These are phyloP conservation scores for Trichoderma guizhouense DNA, from an alignment of 2,329 filamentous ascomycete species.

Conservation along the genomic window DNA sequence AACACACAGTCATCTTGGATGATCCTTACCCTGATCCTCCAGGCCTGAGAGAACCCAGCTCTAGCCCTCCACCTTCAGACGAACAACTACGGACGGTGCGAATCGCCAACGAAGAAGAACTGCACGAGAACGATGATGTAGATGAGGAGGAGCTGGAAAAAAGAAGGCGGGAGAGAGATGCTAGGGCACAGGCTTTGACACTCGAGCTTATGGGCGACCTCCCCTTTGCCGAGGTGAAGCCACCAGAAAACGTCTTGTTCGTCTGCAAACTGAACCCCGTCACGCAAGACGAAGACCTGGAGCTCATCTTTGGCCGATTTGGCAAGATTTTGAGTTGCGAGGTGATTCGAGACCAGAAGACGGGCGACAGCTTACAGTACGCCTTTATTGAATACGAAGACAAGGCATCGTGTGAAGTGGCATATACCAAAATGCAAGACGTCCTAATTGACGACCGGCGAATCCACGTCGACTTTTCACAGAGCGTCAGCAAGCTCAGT, in stretches of 20 bases:
- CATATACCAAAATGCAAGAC: constrained; percentile 98
- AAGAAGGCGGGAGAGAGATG: constrained; percentile 80
- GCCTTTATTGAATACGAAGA: constrained; percentile 97
- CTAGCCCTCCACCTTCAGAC: constrained; percentile 76
- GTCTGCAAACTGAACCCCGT: constrained; percentile 98
- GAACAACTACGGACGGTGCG: constrained; percentile 87
- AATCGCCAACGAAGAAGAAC: constrained; percentile 82
- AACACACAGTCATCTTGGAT: constrained; percentile 87
- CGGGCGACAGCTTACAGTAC: constrained; percentile 92
- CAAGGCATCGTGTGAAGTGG: constrained; percentile 87
- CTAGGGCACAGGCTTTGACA: constrained; percentile 87
- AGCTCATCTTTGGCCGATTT: constrained; percentile 95
- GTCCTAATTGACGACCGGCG: constrained; percentile 95
- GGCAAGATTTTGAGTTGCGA: constrained; percentile 94
- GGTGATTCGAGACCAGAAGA: constrained; percentile 90
- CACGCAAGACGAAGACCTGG: constrained; percentile 88
- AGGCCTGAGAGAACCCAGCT: constrained; percentile 70
- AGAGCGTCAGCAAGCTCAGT: constrained; percentile 84
- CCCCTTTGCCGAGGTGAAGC: constrained; percentile 95
- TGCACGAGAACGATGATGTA: constrained; percentile 65
- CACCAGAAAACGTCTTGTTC: constrained; percentile 94
- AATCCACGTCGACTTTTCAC: constrained; percentile 98
- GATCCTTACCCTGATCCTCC: constrained; percentile 85
- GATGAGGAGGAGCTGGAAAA: constrained; percentile 81
- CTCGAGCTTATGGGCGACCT: constrained; percentile 97